Evolutionary conservation across 2,329 filamentous ascomycete genomes (phyloP).

Genomic region (Botrytis aclada): DNA sequence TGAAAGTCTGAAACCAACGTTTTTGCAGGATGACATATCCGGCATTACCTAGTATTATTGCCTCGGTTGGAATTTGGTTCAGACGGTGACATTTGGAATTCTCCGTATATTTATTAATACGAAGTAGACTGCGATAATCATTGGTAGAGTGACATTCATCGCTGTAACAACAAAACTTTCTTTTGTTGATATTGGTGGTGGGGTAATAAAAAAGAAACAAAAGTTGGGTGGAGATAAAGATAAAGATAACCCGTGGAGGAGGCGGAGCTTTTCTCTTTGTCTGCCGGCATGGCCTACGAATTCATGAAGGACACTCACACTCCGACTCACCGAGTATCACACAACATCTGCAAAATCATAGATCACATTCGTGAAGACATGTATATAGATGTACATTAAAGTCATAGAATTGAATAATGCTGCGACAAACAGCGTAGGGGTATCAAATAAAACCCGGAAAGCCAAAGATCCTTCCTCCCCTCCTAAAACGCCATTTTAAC

Average conservation of each 20-base stretch:
- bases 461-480: background rate
- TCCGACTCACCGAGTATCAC: background rate
- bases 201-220: background rate
- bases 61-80: background rate
- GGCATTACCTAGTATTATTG: background rate
- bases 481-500: constrained; percentile 4
- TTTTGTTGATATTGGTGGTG: background rate
- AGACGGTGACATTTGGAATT: background rate
- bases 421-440: constrained; percentile 6
- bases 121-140: background rate
- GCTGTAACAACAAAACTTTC: background rate
- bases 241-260: background rate
- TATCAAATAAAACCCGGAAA: constrained; percentile 19
- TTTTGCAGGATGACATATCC: background rate
- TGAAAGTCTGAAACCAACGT: background rate
- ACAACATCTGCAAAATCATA: background rate
- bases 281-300: background rate
- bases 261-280: background rate
- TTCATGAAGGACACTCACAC: background rate
- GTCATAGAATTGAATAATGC: constrained; percentile 5
- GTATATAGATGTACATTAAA: background rate
- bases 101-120: background rate
- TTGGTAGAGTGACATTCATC: background rate
- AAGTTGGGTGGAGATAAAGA: background rate
- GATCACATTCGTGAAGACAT: background rate